Conservation (phyloP, 1,284 basidiomycete species). For the Xanthoconium separans region DNA sequence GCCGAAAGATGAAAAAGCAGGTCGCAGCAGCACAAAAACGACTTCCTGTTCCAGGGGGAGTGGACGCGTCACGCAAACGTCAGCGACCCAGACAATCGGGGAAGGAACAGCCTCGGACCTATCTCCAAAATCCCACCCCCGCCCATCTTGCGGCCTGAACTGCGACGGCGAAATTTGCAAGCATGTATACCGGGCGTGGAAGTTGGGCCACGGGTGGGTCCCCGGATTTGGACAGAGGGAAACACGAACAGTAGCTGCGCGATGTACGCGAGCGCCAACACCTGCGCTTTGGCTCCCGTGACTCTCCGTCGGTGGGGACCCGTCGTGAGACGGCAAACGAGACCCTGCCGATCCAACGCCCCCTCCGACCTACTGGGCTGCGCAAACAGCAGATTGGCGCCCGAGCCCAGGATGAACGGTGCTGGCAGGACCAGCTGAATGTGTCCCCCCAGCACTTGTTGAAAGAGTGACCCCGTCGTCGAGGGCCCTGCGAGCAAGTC, state of each 20-base stretch:
- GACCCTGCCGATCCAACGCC: conserved; percentile 26
- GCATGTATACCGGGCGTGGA: conserved; percentile 30
- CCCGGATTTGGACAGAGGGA: conserved; percentile 31
- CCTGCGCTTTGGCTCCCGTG: conserved; percentile 30
- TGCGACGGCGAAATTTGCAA: conserved; percentile 28
- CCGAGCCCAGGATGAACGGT: conserved; percentile 35
- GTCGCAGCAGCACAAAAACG: no score
- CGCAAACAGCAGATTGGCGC: conserved; percentile 30
- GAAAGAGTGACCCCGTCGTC: conserved; percentile 31
- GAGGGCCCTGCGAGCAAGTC: conserved; percentile 34
- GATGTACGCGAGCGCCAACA: conserved; percentile 32
- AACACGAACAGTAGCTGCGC: conserved; percentile 34
- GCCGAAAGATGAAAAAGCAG: no score
- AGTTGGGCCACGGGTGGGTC: conserved; percentile 21
- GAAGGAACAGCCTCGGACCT: no score
- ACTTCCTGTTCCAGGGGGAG: no score
- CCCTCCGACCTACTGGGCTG: conserved; percentile 14
- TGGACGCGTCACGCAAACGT: no score
- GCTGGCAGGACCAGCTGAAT: conserved; percentile 15
- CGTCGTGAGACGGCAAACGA: conserved; percentile 30
- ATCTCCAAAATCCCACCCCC: no score
- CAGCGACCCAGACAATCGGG: no score
- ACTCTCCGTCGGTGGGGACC: conserved; percentile 30
- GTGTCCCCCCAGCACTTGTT: conserved; percentile 7
- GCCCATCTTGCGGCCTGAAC: conserved; percentile 26